Conservation (phyloP, 2,329 filamentous ascomycete species). For the Endoconidiophora laricicola region DNA sequence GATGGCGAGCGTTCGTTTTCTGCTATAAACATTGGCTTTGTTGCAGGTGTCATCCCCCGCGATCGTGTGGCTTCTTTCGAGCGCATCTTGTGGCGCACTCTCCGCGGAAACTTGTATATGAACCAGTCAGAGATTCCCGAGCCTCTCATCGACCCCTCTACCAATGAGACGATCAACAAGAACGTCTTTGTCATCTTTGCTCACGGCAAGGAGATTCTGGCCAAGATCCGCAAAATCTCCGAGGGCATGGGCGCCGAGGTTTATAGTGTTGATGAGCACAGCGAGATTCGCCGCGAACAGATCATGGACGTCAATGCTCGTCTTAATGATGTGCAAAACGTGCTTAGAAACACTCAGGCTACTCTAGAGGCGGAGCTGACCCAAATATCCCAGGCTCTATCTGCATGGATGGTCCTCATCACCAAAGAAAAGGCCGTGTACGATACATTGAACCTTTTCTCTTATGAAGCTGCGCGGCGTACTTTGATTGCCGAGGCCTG, state of each 20-base stretch:
- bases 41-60: slow-evolving; percentile 84
- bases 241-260: slow-evolving; percentile 92
- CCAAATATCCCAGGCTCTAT: slow-evolving; percentile 81
- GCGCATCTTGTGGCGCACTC: slow-evolving; percentile 89
- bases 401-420: slow-evolving; percentile 93
- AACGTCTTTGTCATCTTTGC: slow-evolving; percentile 99
- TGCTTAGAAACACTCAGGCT: slow-evolving; percentile 85
- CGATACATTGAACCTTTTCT: slow-evolving; percentile 87
- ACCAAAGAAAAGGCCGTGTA: slow-evolving; percentile 98
- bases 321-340: slow-evolving; percentile 77
- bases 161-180: slow-evolving; percentile 84
- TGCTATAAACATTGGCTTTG: slow-evolving; percentile 97
- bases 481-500: slow-evolving; percentile 96
- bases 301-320: slow-evolving; percentile 94
- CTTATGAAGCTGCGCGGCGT: slow-evolving; percentile 87
- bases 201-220: slow-evolving; percentile 93
- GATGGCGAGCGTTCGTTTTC: slow-evolving; percentile 78
- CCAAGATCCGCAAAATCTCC: slow-evolving; percentile 97
- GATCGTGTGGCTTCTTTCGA: slow-evolving; percentile 92
- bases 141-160: slow-evolving; percentile 76
- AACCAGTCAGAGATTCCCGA: slow-evolving; percentile 98
- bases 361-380: slow-evolving; percentile 85
- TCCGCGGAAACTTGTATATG: slow-evolving; percentile 98
- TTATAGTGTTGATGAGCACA: slow-evolving; percentile 95
- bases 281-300: slow-evolving; percentile 85